phyloP scores from a whole-genome alignment of 2,329 filamentous ascomycete species.

The Aspergillus transmontanensis region DNA sequence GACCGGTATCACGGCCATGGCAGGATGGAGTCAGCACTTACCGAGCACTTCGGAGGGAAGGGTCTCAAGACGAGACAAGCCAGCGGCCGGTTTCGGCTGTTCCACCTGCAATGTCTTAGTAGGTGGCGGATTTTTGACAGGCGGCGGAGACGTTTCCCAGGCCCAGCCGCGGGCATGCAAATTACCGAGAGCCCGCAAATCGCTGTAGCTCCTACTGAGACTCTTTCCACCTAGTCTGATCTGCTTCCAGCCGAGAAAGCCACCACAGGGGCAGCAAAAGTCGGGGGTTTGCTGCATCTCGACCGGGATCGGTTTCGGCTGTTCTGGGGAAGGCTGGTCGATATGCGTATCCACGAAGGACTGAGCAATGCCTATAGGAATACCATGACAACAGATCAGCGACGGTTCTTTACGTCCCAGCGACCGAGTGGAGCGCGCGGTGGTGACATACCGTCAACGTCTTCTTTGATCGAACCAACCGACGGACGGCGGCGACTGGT shows the following conservation, averaged over 20 bases:
- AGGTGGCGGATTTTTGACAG: slow-evolving; percentile 15
- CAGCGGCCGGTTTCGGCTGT: slow-evolving; percentile 26
- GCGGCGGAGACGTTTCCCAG: slow-evolving; percentile 39
- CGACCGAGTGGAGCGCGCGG: neutral
- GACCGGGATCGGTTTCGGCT: slow-evolving; percentile 21
- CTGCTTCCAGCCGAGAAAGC: slow-evolving; percentile 49
- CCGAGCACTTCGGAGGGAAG: slow-evolving; percentile 72
- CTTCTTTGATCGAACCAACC: slow-evolving; percentile 49
- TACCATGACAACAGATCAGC: slow-evolving; percentile 9
- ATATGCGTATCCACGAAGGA: slow-evolving; percentile 46
- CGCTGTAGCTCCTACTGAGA: slow-evolving; percentile 48
- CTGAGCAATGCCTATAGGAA: slow-evolving; percentile 42
- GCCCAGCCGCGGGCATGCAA: slow-evolving; percentile 45
- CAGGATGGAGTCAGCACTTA: slow-evolving; percentile 47
- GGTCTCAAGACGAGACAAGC: slow-evolving; percentile 62
- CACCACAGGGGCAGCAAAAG: slow-evolving; percentile 51
- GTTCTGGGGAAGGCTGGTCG: slow-evolving; percentile 30
- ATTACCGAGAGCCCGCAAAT: slow-evolving; percentile 40
- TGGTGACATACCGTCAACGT: slow-evolving; percentile 39
- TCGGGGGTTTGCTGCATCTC: slow-evolving; percentile 43
- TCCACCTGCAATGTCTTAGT: slow-evolving; percentile 27
- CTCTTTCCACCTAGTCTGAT: slow-evolving; percentile 47
- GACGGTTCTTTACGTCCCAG: neutral
- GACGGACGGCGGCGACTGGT: slow-evolving; percentile 44
- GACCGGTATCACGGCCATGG: neutral